Conservation (phyloP, 106 monocot species). For the Dendrobium nobile region DNA sequence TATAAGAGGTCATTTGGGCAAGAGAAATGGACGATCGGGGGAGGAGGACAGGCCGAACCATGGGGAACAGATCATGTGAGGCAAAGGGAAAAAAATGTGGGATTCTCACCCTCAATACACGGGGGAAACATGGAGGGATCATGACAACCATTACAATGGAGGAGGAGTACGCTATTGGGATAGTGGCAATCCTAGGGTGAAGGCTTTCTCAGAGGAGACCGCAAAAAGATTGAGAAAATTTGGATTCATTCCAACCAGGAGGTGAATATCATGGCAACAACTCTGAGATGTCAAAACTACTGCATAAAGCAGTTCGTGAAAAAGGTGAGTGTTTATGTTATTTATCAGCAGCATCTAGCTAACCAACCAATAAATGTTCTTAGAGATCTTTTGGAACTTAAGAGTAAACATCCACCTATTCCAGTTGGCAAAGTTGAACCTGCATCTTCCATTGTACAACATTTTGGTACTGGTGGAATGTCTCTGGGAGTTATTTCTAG, state of each 20-base stretch:
- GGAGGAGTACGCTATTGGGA: no score
- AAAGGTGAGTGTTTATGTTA: constrained; percentile 80
- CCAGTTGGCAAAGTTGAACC: constrained; percentile 97
- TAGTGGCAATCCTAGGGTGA: constrained; percentile 37
- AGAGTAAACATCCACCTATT: constrained; percentile 72
- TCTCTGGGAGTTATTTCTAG: constrained; percentile 96
- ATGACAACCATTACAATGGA: no score
- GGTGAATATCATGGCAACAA: constrained; percentile 99
- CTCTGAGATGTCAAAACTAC: constrained; percentile 95
- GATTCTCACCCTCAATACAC: no score
- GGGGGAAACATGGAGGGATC: no score
- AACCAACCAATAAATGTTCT: constrained; percentile 91
- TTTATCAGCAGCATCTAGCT: constrained; percentile 93
- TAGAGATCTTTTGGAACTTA: constrained; percentile 88
- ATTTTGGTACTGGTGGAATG: constrained; percentile 98
- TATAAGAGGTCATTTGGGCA: no score
- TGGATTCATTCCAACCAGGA: constrained; percentile 95
- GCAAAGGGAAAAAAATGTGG: no score
- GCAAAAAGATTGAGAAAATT: constrained; percentile 95
- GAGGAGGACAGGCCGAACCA: no score
- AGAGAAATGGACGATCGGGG: no score
- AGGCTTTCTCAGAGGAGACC: constrained; percentile 96
- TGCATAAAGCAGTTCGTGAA: constrained; percentile 92
- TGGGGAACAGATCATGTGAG: no score
- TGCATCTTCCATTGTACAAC: constrained; percentile 84